phyloP scores from a whole-genome alignment of 2,329 filamentous ascomycete species.

The Alternaria triticimaculans region DNA sequence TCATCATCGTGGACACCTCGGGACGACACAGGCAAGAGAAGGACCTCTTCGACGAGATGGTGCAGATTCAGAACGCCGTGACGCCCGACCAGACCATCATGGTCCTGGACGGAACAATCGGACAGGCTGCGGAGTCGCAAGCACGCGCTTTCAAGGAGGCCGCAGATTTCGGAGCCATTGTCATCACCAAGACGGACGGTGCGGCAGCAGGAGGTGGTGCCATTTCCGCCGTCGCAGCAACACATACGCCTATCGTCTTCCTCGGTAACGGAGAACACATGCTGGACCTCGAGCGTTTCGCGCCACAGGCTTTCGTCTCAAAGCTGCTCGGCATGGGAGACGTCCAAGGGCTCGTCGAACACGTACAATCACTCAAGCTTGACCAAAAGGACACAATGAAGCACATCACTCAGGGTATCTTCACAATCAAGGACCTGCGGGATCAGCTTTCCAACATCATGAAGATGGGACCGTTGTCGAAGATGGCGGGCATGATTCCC shows the following conservation, averaged over 20 bases:
- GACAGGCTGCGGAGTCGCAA: constrained; percentile 93
- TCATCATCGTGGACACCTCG: constrained; percentile 98
- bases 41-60: constrained; percentile 96
- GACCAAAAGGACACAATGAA: constrained; percentile 99
- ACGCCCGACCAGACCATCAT: constrained; percentile 96
- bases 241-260: constrained; percentile 95
- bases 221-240: constrained; percentile 95
- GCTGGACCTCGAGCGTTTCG: constrained; percentile 91
- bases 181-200: constrained; percentile 98
- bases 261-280: constrained; percentile 98
- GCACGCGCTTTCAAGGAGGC: constrained; percentile 97
- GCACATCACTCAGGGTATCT: constrained; percentile 95
- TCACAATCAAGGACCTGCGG: constrained; percentile 90
- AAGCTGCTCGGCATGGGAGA: constrained; percentile 98
- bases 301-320: constrained; percentile 89
- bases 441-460: constrained; percentile 98
- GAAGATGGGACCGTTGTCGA: constrained; percentile 98
- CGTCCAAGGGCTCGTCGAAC: constrained; percentile 92
- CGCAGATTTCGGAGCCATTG: constrained; percentile 96
- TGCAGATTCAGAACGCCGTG: constrained; percentile 91
- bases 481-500: constrained; percentile 99
- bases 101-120: constrained; percentile 95
- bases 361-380: constrained; percentile 92
- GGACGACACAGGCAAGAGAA: constrained; percentile 94
- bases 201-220: constrained; percentile 95